These are phyloP conservation scores for Magnolia kwangsiensis DNA, from an alignment of 164 flowering plant genomes.

Conservation along the genomic window DNA sequence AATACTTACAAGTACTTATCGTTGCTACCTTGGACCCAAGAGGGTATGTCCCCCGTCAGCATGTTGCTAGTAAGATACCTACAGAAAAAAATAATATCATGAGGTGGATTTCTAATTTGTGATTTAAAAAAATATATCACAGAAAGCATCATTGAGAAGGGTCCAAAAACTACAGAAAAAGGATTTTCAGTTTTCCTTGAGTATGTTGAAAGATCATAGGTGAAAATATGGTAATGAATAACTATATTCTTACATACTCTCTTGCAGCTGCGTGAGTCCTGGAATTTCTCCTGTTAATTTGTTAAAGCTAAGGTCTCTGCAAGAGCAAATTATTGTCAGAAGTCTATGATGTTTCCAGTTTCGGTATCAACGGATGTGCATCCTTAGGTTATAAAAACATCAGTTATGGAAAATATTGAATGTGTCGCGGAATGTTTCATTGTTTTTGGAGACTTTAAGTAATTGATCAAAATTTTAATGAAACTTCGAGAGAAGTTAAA, in stretches of 20 bases:
- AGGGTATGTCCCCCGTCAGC: constrained; percentile 51
- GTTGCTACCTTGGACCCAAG: constrained; percentile 41
- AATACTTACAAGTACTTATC: constrained; percentile 39
- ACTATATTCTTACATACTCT: constrained; percentile 19
- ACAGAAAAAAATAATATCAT: constrained; percentile 13
- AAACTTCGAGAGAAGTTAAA: no score
- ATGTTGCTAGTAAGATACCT: constrained; percentile 72
- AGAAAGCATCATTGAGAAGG: no score
- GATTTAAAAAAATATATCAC: not conserved
- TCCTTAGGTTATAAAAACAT: no score
- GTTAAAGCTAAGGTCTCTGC: constrained; percentile 77
- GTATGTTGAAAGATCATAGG: not conserved
- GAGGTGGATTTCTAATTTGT: not conserved
- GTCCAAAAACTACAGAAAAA: not conserved
- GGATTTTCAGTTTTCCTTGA: not conserved
- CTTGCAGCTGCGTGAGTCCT: constrained; percentile 5
- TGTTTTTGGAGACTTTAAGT: no score
- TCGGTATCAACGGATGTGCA: no score
- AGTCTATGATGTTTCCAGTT: not conserved
- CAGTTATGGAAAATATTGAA: no score
- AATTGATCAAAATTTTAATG: no score
- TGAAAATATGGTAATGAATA: not conserved
- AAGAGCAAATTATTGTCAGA: constrained; percentile 1
- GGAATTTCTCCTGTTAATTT: constrained; percentile 65
- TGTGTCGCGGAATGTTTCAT: no score